Base-by-base conservation (phyloP, 2,329 filamentous ascomycete species). In the Aspergillus flavus region DNA sequence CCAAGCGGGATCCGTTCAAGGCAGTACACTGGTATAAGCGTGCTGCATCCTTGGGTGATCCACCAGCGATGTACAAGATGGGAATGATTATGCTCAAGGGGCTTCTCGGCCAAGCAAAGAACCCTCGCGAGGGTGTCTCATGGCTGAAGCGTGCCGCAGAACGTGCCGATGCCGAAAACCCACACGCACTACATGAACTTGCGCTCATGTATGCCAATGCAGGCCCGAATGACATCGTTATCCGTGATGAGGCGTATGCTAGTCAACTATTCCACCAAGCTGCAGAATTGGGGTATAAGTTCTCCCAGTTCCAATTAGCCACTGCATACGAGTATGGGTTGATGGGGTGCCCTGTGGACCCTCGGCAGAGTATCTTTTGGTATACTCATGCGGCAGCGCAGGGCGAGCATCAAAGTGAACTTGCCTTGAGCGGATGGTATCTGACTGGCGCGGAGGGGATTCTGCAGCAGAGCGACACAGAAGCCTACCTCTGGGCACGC, bases 21-120 rank as follows among this genome's bases (percentile, higher is more conserved):
- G 94, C 95, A 1, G 94, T 98, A 23, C 94, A 98, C 77, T 99
- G 95, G 95, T 99, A 99, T 79, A 93, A 94, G 76, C 91, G 94
- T 50, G 93, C 95, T 7, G 94, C 95, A 12, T 90, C 91, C 14
- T 84, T 98, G 3, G 94, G 95, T 3, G 94, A 99, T 73, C 90
- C 91, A 1, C 91, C 94, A 0, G 95, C 94, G 34, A 96, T 98
- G 93, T 99, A 97, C 82, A 99, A 99, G 79, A 89, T 98, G 79
- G 95, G 95, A 63, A 96, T 97, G 90, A 96, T 99, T 68, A 82
- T 92, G 65, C 86, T 98, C 60, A 98, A 98, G 78, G 95, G 94
- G 12, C 84, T 98, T 32, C 85, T 99, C n/a, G 94, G 94, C 4
- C 94, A 98, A 75, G 86, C 85, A 28, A 88, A 84, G 73, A 96